Base-by-base conservation (phyloP, 768 basidiomycete genomes). In the Kwoniella newhampshirensis region DNA sequence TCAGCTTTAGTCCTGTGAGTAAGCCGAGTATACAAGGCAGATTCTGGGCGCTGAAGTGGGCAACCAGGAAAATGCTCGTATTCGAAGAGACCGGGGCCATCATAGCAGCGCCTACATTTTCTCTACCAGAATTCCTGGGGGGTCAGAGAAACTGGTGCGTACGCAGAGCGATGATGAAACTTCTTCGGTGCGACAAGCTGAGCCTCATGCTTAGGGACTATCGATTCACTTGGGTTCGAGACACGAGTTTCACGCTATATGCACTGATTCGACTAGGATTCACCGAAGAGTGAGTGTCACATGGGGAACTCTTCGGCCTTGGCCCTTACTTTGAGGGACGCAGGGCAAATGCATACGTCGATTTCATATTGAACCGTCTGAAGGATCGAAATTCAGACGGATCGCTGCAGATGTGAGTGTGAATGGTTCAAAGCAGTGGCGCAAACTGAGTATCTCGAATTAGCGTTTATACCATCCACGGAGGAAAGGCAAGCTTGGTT, bases 61-160 rank as follows among this genome's bases (percentile, higher is more conserved):
- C 32, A n/a, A 12, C 5, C 37, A 73, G 71, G 15, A 98, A 98
- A 77, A 81, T 96, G 54, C 80, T 97, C 59, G 91, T 92, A 42
- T 97, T 83, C 68, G 92, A 94, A 71, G 92, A 91, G 1, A 96
- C 71, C 81, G 90, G 92, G 21, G 92, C 93, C 1, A 87, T 96
- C 45, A 87, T 97, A 7, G 94, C 94, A 0, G 91, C 90, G 61
- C 91, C 94, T 0, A 97, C 93, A 0, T 97, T 98, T 77, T 90
- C 89, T 60, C 79, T 97, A 11, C 93, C 93, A 0, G 93, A 96
- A 72, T 87, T 85, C 60, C 88, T 96, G 28, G 92, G 92, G 0
- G 92, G 92, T 1, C 85, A 85, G 0, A 80, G 92, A 53, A 94
- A 94, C 68, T 94, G 91, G 89, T 87, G 55, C 8, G 81, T 70